Evolutionary conservation across 495 filamentous ascomycete species (phyloP), one percentile per base, ranked within the genome.

Genomic region (Aspergillus olivimuriae): DNA sequence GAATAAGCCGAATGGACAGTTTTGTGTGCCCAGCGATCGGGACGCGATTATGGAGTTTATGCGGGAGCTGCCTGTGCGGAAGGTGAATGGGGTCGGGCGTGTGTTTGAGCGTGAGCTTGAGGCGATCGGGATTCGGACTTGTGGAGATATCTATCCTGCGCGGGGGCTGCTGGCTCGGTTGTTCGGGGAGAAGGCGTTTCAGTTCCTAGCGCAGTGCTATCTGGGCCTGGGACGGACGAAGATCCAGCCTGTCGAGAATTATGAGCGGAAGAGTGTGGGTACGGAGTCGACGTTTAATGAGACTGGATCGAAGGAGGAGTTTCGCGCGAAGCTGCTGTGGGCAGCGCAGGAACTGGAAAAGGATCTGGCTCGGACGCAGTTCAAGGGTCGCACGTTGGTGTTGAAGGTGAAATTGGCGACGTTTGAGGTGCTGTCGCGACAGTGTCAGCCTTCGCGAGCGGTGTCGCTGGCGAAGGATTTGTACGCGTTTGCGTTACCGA

Each of bases 1-100:
- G 49, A 96, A 97, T 64, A 97, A 99, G 55, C 92, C 92, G 3
- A 95, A 99, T 47, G 94, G 92, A 0, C 94, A 97, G 55, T 97
- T 84, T 48, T 57, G 74, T 7, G 69, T 97, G 4, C 75, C 83
- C 0, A 84, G 75, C 41, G 82, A 89, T 12, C 72, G 89, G 15
- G 57, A 63, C 16, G 74, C 80, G 2, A 83, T 97, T 47, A 81
- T 95, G 78, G 64, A 75, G 2, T 96, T 96, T 58, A 94, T 96
- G 87, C 72, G 69, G 6, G 70, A 82, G 14, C 73, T 97, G 7
- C 85, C 89, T 0, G 84, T 84, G 12, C 78, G 92, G 38, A 94
- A 95, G 60, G 85, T 97, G 20, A 96, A 96, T 51, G 94, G 92
- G 6, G 74, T 97, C 15, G 94, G 92, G 4, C 78, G 94, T 4